Conservation (phyloP, 1,139 yeast genomes). For the Wickerhamomyces sp. region DNA sequence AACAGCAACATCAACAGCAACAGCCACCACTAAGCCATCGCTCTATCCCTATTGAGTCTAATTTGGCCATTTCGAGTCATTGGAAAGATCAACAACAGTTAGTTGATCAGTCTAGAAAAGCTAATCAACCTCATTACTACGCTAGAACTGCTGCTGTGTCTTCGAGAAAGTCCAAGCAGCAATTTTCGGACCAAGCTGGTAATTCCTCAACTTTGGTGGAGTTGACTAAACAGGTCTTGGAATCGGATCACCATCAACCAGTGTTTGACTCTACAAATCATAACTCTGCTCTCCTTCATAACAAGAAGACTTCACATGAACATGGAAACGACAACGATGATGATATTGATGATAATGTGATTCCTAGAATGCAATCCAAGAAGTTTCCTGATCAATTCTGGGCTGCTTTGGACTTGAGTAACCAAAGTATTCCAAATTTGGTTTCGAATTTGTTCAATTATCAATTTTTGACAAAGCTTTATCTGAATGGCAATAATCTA, state of each 20-base stretch:
- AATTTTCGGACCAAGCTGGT: conserved; percentile 18
- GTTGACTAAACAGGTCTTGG: conserved; percentile 47
- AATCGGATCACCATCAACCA: conserved; percentile 39
- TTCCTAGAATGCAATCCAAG: conserved; percentile 67
- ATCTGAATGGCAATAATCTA: conserved; percentile 81
- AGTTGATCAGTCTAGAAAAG: conserved; percentile 70
- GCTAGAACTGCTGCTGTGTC: conserved; percentile 90
- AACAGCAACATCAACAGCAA: conserved; percentile 25
- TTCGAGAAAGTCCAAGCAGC: conserved; percentile 51
- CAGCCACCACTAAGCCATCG: conserved; percentile 28
- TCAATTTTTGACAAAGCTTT: conserved; percentile 79
- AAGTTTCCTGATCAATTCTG: conserved; percentile 67
- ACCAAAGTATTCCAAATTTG: conserved; percentile 72
- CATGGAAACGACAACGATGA: conserved; percentile 38
- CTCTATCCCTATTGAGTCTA: conserved; percentile 41
- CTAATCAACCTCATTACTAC: conserved; percentile 75
- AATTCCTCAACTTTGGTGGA: conserved; percentile 47
- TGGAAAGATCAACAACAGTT: conserved; percentile 91
- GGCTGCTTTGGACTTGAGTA: conserved; percentile 91
- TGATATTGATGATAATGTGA: conserved; percentile 75
- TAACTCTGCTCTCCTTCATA: conserved; percentile 43
- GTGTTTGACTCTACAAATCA: conserved; percentile 23
- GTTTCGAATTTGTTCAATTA: conserved; percentile 76
- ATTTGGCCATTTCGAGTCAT: conserved; percentile 44
- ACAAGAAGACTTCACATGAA: conserved; percentile 49